Evolutionary conservation across 1,284 basidiomycete genomes (phyloP), one percentile per base, ranked within the genome.

Genomic region (Ceratobasidium sp.): DNA sequence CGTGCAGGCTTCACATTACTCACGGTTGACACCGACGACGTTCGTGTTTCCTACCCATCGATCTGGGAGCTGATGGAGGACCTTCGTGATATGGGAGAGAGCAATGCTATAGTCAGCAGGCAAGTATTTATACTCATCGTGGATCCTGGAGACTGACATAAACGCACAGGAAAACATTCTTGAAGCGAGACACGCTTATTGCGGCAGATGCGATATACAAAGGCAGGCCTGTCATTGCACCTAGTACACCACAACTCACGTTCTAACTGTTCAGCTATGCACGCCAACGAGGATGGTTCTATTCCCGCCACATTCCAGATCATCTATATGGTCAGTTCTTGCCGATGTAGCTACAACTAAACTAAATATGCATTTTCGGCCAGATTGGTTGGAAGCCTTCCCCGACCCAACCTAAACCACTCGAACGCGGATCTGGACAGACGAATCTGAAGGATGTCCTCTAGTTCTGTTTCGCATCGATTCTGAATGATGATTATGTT

Each of bases 301-400:
- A 85, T 99, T 30, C 94, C 96, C 3, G 97, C 97, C 14, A 99
- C 97, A 3, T 99, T 98, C 82, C 93, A 97, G 79, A 84, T 98
- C 65, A 95, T 99, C 74, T 98, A 93, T 80, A 90, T 98, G 86
- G 96, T 94, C 85, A 82, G 28, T 21, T 46, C 53, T 21, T 43
- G 26, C 14, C 71, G 30, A 23, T 30, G 57, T 26, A 45, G 34
- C 70, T 62, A 72, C 30, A 59, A 67, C 32, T n/a, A 16, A n/a
- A 45, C 30, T 61, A 5, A 46, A 4, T 2, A n/a, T 14, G 28
- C 45, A 23, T 43, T 50, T 46, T 32, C 39, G 26, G 32, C 53
- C 76, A 97, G 94, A 98, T 99, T 80, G 97, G 97, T n/a, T 99
- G 97, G 97, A 98, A 96, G 79, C 95, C 96, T 21, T 87, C 90